Percentiles rank a stretch among this genome's conserved stretches.
Conservation (phyloP, 2,329 filamentous ascomycete species). For the Thielaviopsis populi region DNA sequence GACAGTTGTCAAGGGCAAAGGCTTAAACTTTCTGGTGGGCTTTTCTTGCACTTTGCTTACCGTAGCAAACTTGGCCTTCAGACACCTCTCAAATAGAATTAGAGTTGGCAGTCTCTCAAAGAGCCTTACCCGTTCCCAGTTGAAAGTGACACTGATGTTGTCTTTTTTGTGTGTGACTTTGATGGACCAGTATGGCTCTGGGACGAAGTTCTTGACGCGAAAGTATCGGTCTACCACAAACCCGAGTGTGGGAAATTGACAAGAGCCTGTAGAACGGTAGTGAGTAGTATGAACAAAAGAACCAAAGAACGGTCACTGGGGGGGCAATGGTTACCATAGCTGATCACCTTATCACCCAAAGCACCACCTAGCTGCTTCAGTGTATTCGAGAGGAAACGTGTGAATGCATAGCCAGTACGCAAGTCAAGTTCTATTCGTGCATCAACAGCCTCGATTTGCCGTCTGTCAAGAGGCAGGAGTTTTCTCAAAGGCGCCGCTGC, state of each 20-base stretch:
- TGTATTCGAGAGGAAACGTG: slow-evolving; percentile 67
- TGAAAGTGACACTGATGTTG: slow-evolving; percentile 65
- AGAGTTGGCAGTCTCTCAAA: slow-evolving; percentile 75
- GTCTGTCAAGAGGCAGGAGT: slow-evolving; percentile 66
- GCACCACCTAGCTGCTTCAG: slow-evolving; percentile 57
- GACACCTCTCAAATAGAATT: slow-evolving; percentile 73
- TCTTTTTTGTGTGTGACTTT: slow-evolving; percentile 68
- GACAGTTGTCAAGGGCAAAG: slow-evolving; percentile 83
- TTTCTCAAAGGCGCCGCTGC: slow-evolving; percentile 52
- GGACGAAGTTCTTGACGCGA: slow-evolving; percentile 81
- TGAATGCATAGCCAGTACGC: slow-evolving; percentile 83
- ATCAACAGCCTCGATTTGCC: slow-evolving; percentile 72
- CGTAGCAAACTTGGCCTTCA: slow-evolving; percentile 58
- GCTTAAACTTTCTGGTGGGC: slow-evolving; percentile 86
- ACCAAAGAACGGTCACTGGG: neutral
- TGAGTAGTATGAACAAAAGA: too few relatives aligned
- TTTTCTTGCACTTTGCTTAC: slow-evolving; percentile 81
- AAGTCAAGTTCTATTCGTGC: slow-evolving; percentile 86
- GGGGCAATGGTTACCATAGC: slow-evolving; percentile 49
- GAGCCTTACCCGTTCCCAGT: slow-evolving; percentile 65
- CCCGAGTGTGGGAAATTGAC: slow-evolving; percentile 89
- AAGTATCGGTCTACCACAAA: slow-evolving; percentile 97
- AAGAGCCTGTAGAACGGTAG: slow-evolving; percentile 46
- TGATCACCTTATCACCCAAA: slow-evolving; percentile 52
- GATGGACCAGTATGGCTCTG: slow-evolving; percentile 87